Conservation (phyloP, 129 eudicot genomes). For the Ambrosia trifida region DNA sequence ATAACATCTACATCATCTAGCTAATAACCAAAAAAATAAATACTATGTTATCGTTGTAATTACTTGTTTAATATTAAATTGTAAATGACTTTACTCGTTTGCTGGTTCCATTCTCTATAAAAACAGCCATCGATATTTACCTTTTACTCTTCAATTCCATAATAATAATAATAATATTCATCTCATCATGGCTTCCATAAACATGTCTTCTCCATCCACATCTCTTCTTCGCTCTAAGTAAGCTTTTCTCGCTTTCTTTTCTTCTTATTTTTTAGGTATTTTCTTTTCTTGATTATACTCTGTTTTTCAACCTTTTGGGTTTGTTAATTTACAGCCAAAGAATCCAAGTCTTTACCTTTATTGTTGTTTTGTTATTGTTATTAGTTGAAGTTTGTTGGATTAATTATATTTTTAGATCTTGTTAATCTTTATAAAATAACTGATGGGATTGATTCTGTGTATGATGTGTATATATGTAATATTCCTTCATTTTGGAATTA, state of each 20-base stretch:
- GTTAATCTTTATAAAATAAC: not conserved
- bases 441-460: not conserved
- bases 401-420: not conserved
- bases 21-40: too few relatives aligned
- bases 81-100: too few relatives aligned
- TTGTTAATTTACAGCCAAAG: not conserved
- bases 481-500: not conserved
- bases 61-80: too few relatives aligned
- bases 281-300: not conserved
- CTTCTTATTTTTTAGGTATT: not conserved
- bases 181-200: conserved; percentile 54
- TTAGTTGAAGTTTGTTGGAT: not conserved
- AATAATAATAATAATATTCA: not conserved
- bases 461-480: not conserved
- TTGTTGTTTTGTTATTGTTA: too few relatives aligned
- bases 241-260: not conserved
- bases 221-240: conserved; percentile 57
- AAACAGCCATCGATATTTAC: conserved; percentile 25
- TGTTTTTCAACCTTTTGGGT: not conserved
- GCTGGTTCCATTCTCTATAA: conserved; percentile 24
- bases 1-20: too few relatives aligned
- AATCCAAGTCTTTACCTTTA: too few relatives aligned
- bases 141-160: not conserved
- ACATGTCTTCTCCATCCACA: conserved; percentile 63
- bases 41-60: too few relatives aligned